Evolutionary conservation across 805 yeast genomes (phyloP), one percentile per base, ranked within the genome.

Genomic region (Ogataea salicorniae): DNA sequence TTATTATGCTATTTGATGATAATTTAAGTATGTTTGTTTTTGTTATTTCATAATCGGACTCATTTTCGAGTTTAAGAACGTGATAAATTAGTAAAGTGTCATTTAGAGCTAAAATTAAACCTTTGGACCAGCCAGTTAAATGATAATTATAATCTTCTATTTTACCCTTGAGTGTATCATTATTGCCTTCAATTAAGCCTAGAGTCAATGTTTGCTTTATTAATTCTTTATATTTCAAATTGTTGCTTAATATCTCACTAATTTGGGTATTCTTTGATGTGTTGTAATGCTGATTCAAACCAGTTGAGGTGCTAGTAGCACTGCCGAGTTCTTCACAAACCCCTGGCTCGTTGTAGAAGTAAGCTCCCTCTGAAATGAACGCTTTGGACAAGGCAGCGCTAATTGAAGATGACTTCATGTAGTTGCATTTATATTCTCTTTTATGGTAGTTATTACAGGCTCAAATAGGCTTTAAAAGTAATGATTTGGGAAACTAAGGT

Each of bases 341-440:
- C 17, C 13, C 39, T 3, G 29, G 20, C 7, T 17, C 37, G 6
- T 26, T 23, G 31, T 43, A 39, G 5, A 43, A 31, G 20, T 50
- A 51, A 36, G 39, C 44, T 8, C 29, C 40, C 5, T 16, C 37
- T 9, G 51, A 46, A 3, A 47, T 43, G 33, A 52, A 42, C 7
- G 50, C 46, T 41, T 43, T 43, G 5, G 56, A 47, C 18, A 52
- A 34, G 18, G 54, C 46, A 18, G 37, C 20, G 22, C 56, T 43
- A 18, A 52, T 34, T 35, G 51, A 45, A 7, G 56, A 46, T 22
- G 46, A 44, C 48, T 43, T 52, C 56, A 52, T 52, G 37, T 35
- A 18, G 31, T 23, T 36, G 2, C 45, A 34, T 26, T 18, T 34
- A 17, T 26, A 23, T 6, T 5, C 22, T 22, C 6, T 26, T 11